Conservation (phyloP, 768 basidiomycete species). For the Collybiopsis luxurians region DNA sequence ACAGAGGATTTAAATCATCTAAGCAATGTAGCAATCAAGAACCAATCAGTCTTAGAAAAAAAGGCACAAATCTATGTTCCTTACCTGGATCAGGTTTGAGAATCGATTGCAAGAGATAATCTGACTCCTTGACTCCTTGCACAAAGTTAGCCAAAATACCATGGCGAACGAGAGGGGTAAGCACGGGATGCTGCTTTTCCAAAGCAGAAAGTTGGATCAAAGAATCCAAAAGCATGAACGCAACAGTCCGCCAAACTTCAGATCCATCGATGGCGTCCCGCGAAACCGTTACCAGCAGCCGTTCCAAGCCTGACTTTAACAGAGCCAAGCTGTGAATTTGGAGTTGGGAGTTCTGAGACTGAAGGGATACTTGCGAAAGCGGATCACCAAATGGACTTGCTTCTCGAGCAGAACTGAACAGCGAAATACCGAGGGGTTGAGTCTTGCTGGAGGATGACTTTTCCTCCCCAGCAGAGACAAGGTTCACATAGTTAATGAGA, state of each 20-base stretch:
- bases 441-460: constrained; percentile 12
- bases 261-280: constrained; percentile 94
- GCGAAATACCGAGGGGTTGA: constrained; percentile 35
- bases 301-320: constrained; percentile 68
- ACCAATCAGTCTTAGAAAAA: constrained; percentile 8
- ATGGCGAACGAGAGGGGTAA: constrained; percentile 59
- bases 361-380: constrained; percentile 28
- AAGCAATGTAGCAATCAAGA: neutral
- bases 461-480: constrained; percentile 45
- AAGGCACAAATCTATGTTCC: constrained; percentile 15
- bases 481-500: constrained; percentile 85
- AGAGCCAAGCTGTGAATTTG: constrained; percentile 62
- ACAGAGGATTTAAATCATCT: constrained; percentile 86
- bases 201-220: constrained; percentile 67
- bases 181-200: constrained; percentile 65
- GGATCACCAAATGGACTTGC: constrained; percentile 37
- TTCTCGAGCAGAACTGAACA: constrained; percentile 30
- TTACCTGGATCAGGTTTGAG: constrained; percentile 89
- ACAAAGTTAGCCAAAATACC: constrained; percentile 85
- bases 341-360: constrained; percentile 32
- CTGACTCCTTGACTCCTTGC: constrained; percentile 79
- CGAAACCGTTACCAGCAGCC: constrained; percentile 67
- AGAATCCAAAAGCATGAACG: constrained; percentile 87
- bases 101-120: constrained; percentile 67
- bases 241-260: constrained; percentile 96